These are phyloP conservation scores for Termitomyces sp. DNA, from an alignment of 768 basidiomycete genomes.

Conservation along the genomic window DNA sequence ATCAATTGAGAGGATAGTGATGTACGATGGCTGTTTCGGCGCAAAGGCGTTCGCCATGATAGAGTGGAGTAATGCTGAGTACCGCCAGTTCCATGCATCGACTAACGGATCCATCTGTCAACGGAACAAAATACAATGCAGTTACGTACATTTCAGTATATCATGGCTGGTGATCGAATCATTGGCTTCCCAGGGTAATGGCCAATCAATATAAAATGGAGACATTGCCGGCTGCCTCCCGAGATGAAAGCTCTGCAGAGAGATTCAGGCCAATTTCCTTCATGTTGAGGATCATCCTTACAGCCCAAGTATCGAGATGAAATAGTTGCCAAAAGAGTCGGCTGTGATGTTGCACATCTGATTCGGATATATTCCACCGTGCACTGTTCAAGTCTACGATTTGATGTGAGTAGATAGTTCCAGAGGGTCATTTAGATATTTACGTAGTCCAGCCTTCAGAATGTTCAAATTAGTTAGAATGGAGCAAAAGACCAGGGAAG, in stretches of 20 bases:
- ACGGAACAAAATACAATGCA: neutral
- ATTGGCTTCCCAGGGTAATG: slow-evolving; percentile 44
- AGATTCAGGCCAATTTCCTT: neutral
- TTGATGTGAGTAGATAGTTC: neutral
- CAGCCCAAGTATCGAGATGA: slow-evolving; percentile 56
- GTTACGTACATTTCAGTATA: slow-evolving; percentile 36
- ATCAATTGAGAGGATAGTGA: slow-evolving; percentile 53
- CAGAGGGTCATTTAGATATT: neutral
- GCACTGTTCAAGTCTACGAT: slow-evolving; percentile 52
- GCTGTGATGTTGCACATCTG: slow-evolving; percentile 42
- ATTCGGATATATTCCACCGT: slow-evolving; percentile 54
- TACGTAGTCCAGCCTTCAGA: slow-evolving; percentile 49
- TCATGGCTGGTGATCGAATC: slow-evolving; percentile 30
- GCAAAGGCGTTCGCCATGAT: slow-evolving; percentile 51
- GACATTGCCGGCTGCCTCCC: slow-evolving; percentile 59
- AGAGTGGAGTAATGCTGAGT: slow-evolving; percentile 46
- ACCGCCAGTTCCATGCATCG: slow-evolving; percentile 54
- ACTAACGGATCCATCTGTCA: slow-evolving; percentile 29
- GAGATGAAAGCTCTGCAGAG: slow-evolving; percentile 51
- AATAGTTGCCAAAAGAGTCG: slow-evolving; percentile 72
- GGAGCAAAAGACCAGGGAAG: slow-evolving; percentile 6
- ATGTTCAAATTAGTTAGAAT: neutral
- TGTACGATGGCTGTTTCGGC: slow-evolving; percentile 47
- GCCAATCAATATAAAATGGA: slow-evolving; percentile 50
- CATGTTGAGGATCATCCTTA: slow-evolving; percentile 22